Evolutionary conservation across 139 green algal genomes (phyloP).

Genomic region (Coelastrella sp.): DNA sequence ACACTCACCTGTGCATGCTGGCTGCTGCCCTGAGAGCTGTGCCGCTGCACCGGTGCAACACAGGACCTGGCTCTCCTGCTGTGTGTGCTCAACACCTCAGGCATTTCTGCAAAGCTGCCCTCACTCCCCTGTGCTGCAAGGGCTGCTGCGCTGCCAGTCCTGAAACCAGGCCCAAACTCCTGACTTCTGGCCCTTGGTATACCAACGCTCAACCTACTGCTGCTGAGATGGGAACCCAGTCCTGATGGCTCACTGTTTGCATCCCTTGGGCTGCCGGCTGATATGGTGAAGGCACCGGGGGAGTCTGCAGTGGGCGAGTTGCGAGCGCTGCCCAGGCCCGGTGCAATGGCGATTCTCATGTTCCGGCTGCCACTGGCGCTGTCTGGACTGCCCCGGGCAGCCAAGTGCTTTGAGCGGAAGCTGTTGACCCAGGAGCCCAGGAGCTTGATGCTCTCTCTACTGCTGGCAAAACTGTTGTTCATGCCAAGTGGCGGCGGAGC

Average conservation of each 20-base stretch:
- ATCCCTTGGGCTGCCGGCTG: not conserved
- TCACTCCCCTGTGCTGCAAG: not conserved
- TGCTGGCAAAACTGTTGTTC: slow-evolving; percentile 30
- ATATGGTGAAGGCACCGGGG: not conserved
- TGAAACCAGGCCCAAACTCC: not conserved
- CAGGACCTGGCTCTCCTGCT: not conserved
- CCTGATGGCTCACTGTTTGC: not conserved
- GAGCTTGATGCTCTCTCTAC: slow-evolving; percentile 7
- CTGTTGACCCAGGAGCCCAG: not conserved
- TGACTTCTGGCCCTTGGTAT: not conserved
- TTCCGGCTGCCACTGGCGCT: not conserved
- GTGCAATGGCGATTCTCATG: not conserved
- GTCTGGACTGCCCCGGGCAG: not conserved
- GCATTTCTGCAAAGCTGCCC: not conserved
- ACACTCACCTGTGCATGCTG: not conserved
- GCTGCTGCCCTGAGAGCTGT: not conserved
- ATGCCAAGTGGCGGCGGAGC: not conserved
- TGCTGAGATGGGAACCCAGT: not conserved
- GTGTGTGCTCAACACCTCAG: not conserved
- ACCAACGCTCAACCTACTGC: not conserved
- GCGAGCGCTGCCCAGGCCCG: not conserved
- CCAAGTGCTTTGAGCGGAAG: not conserved
- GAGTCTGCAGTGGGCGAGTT: not conserved
- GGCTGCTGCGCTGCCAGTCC: not conserved
- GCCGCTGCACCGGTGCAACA: slow-evolving; percentile 2